Evolutionary conservation across 805 yeast genomes (phyloP), one percentile per base, ranked within the genome.

Genomic region (Candida xyloterini): DNA sequence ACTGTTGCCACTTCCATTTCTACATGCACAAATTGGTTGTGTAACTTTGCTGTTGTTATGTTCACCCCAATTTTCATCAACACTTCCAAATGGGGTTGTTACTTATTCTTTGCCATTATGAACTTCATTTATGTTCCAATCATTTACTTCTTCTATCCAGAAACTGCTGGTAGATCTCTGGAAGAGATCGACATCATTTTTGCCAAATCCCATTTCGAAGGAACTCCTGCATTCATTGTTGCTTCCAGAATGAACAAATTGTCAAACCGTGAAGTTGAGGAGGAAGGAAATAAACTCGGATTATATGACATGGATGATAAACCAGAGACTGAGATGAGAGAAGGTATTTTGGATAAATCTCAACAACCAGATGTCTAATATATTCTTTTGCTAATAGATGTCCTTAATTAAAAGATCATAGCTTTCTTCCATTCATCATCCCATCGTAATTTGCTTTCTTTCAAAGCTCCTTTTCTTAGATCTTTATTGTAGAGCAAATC

Each of bases 401-500:
- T 10, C 14, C 14, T 18, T 18, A 18, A 18, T 27, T 24, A 23
- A 27, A 38, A 38, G 4, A 38, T 20, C 8, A 22, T 23, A 3
- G 22, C 27, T 15, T 31, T 38, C 3, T 5, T 8, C 98, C 98
- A 91, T 55, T 81, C 84, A 10, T 70, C 63, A 30, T 78, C 76
- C 98, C 98, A 91, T 39, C 84, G 73, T 18, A 62, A 57, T 30
- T 65, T 46, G 37, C 95, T 78, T 62, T 90, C 95, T n/a, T 51
- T 41, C 35, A 80, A 13, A 0, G 97, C 98, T 10, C 96, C 96
- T 8, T 53, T 47, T 49, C 74, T 79, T 30, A 91, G 53, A 1
- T 47, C 66, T 0, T 53, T 43, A 25, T 44, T 36, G 33, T 55
- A 59, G 32, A 74, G 54, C 13, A 70, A 41, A 16, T 57, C 50